A percentile compares a stretch with the other conserved stretches of the same genome.
Conservation (phyloP, 2,329 filamentous ascomycete genomes). For the Ceratocystis lukuohia region DNA sequence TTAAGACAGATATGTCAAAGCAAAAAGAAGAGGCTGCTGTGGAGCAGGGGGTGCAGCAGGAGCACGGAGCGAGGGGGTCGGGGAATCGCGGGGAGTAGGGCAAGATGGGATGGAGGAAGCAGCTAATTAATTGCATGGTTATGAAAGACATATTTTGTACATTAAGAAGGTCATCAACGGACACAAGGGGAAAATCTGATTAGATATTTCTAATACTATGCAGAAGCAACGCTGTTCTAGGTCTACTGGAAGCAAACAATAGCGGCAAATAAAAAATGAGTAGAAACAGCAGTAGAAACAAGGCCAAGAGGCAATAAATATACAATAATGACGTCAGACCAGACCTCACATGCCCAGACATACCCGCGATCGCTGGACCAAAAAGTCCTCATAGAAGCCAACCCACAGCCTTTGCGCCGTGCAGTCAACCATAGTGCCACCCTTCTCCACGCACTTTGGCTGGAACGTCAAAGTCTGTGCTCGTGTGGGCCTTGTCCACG, state of each 20-base stretch:
- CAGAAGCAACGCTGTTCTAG: not conserved
- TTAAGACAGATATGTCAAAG: constrained; percentile 4
- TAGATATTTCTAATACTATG: not conserved
- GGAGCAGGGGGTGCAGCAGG: not conserved
- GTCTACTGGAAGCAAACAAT: not conserved
- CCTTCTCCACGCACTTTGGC: constrained; percentile 30
- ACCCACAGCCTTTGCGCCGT: constrained; percentile 22
- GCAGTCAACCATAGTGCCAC: constrained; percentile 37
- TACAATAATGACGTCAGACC: not conserved
- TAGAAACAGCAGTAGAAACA: not conserved
- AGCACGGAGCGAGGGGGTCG: not conserved
- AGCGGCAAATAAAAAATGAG: not conserved
- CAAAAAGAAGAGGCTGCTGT: not conserved
- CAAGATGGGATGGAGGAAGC: not conserved
- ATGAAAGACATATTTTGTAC: constrained; percentile 6
- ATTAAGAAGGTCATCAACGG: constrained; percentile 8
- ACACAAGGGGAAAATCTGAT: not conserved
- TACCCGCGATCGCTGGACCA: constrained; percentile 11
- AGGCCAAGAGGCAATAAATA: not conserved
- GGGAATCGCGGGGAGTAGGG: too few relatives aligned
- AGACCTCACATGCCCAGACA: not conserved
- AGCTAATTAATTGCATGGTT: constrained; percentile 9
- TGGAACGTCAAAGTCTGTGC: constrained; percentile 19
- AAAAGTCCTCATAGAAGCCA: constrained; percentile 38
- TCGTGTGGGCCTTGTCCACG: constrained; percentile 28